Evolutionary conservation across 768 basidiomycete genomes (phyloP), one percentile per base, ranked within the genome.

Genomic region (Lentinula aciculospora): DNA sequence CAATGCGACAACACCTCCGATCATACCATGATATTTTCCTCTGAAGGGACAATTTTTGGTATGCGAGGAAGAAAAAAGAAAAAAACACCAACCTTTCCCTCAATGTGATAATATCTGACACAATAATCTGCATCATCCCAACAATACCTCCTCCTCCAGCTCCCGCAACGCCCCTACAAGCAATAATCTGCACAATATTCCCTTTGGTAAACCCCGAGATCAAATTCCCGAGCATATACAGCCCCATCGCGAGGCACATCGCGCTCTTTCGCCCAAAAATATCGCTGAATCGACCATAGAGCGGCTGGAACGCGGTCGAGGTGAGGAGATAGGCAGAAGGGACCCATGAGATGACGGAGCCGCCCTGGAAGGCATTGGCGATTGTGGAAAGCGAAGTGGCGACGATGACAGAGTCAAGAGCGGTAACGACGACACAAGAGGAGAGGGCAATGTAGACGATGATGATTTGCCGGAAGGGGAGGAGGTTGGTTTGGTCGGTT

Each of bases 11-110:
- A 76, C 70, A 5, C 76, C 81, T 2, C 83, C 82, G 19, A 86
- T 84, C 34, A 89, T 85, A 1, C 89, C 89, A 62, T 89, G 86
- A 63, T 89, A 91, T 70, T 89, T 89, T 25, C 88, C 88, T 60
- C 84, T 84, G 59, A 4, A 55, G 23, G 37, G 44, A 42, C 29
- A 48, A 34, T n/a, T 10, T 10, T 15, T 29, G n/a, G n/a, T n/a
- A n/a, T n/a, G 29, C 25, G 13, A 28, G 3, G 13, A 31, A 15
- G 17, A 17, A 29, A 6, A 25, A 12, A 47, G 12, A 4, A n/a
- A 17, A n/a, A n/a, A 29, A 7, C 28, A 17, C 17, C 28, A 47
- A 81, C 85, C 84, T 75, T 3, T 86, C 84, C 25, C 85, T 81
- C 32, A 91, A 74, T 23, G 80, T 83, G n/a, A 89, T 86, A 17